Percentiles rank a stretch among this genome's conserved stretches.
phyloP scores from a whole-genome alignment of 129 eudicot species.

The Chrysanthemum makinoi region DNA sequence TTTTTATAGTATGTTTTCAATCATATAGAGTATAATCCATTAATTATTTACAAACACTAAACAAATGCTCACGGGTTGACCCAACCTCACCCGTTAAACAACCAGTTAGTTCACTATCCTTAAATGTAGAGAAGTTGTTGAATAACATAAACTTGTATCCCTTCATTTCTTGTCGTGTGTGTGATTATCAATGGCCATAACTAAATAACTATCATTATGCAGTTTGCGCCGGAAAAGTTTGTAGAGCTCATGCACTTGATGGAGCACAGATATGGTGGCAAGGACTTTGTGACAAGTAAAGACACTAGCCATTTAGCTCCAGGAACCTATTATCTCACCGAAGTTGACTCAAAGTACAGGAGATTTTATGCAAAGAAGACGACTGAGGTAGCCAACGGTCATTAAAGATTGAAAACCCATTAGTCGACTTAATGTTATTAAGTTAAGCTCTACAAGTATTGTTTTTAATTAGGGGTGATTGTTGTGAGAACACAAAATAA shows the following conservation, averaged over 20 bases:
- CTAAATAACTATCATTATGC: constrained; percentile 4
- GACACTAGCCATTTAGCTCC: constrained; percentile 87
- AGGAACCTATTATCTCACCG: constrained; percentile 85
- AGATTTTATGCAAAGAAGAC: constrained; percentile 80
- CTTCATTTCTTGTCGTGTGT: not conserved
- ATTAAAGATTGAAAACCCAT: constrained; percentile 30
- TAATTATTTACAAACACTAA: not conserved
- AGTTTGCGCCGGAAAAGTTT: constrained; percentile 81
- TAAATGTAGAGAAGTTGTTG: not conserved
- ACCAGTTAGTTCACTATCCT: not conserved
- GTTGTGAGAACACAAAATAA: constrained; percentile 34
- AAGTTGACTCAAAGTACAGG: constrained; percentile 84
- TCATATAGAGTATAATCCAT: not conserved
- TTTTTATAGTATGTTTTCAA: not conserved
- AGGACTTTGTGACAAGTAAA: constrained; percentile 87
- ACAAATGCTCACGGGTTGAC: not conserved
- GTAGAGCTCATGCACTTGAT: constrained; percentile 76
- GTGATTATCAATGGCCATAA: not conserved
- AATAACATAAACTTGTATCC: not conserved
- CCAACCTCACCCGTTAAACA: not conserved
- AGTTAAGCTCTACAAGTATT: constrained; percentile 30
- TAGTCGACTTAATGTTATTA: constrained; percentile 8
- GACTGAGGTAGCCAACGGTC: constrained; percentile 68
- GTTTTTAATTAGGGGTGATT: constrained; percentile 28
- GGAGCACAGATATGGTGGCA: constrained; percentile 97